These are phyloP conservation scores for Russula abietina DNA, from an alignment of 768 basidiomycete species.

Conservation along the genomic window DNA sequence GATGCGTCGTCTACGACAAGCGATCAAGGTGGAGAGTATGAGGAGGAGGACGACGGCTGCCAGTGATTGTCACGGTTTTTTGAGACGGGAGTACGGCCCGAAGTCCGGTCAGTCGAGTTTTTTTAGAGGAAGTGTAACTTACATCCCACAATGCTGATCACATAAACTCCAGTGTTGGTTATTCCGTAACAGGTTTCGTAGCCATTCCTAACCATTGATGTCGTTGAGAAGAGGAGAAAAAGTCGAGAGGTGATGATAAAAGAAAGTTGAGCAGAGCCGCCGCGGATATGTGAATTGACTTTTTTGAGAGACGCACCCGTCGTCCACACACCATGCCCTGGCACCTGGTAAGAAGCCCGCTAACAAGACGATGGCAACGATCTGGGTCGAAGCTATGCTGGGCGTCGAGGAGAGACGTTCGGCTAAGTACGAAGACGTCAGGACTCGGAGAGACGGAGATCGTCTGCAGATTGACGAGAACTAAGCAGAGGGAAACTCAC, in stretches of 20 bases:
- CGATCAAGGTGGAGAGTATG: not conserved
- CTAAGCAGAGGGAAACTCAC: not conserved
- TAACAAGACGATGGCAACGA: not conserved
- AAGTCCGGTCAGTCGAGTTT: no score
- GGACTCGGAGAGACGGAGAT: no score
- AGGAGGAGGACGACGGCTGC: not conserved
- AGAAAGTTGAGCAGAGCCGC: not conserved
- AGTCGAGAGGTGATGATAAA: no score
- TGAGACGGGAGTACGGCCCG: no score
- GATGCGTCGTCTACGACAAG: not conserved
- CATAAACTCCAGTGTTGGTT: not conserved
- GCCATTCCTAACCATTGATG: not conserved
- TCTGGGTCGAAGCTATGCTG: not conserved
- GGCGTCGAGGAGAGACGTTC: not conserved
- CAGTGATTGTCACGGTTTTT: no score
- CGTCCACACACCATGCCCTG: slow-evolving; percentile 1
- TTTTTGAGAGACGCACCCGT: not conserved
- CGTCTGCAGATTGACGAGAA: no score
- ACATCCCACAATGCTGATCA: not conserved
- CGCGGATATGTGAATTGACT: no score
- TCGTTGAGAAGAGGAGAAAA: not conserved
- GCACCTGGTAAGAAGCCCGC: slow-evolving; percentile 1
- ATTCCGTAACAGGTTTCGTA: not conserved
- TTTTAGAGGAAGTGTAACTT: no score
- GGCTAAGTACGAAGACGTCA: not conserved